Conservation (phyloP, 148 eudicot genomes). For the Rhododendron vialii region DNA sequence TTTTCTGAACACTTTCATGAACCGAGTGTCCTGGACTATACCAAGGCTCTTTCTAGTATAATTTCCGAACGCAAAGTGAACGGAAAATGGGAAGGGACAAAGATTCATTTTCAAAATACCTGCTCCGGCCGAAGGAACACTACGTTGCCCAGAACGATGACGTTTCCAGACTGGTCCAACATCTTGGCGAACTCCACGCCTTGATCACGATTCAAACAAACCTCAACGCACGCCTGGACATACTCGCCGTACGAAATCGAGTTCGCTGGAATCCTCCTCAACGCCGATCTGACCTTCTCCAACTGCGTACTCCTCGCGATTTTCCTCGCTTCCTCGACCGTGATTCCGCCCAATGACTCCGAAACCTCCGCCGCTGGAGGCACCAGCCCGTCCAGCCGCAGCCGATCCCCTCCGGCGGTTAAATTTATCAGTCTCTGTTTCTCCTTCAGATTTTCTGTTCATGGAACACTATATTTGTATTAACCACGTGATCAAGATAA, state of each 20-base stretch:
- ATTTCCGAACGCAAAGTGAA: no score
- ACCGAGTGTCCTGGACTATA: no score
- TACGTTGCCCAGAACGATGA: conserved; percentile 50
- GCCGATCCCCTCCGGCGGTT: conserved; percentile 12
- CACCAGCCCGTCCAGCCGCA: conserved; percentile 25
- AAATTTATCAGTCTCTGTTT: conserved; percentile 10
- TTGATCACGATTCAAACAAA: conserved; percentile 22
- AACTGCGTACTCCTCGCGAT: conserved; percentile 29
- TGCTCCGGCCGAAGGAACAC: conserved; percentile 63
- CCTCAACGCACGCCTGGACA: conserved; percentile 31
- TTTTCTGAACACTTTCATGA: no score
- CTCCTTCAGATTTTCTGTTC: conserved; percentile 31
- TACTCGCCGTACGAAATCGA: conserved; percentile 44
- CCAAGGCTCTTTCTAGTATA: no score
- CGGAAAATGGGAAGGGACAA: no score
- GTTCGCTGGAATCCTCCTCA: conserved; percentile 27
- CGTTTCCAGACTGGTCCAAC: conserved; percentile 55
- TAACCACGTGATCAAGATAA: not conserved
- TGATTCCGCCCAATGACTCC: conserved; percentile 11
- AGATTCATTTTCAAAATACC: conserved; percentile 25
- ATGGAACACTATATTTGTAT: not conserved
- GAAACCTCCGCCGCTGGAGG: not conserved
- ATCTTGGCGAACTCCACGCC: conserved; percentile 54
- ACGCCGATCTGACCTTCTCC: conserved; percentile 38
- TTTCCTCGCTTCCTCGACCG: conserved; percentile 41